Base-by-base conservation (phyloP, 176 grass and related monocot genomes). In the Aegilops sharonensis region DNA sequence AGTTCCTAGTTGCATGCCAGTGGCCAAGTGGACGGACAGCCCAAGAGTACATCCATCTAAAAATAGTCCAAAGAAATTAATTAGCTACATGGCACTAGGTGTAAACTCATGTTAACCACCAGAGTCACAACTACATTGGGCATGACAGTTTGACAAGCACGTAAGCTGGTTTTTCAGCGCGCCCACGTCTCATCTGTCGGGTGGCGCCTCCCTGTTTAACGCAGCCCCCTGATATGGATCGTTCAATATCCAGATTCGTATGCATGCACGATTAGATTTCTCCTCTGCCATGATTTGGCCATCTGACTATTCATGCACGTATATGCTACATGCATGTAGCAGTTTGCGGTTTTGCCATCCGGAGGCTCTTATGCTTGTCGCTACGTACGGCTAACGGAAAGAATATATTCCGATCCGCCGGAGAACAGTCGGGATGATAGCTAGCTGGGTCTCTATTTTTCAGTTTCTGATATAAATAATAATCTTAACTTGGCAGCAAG, bases 101-200 rank as follows among this genome's bases (percentile, higher is more conserved):
- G 24, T 81, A 37, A 87, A 80, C 78, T 81, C 77, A 73, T 87
- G 85, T 73, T 59, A 59, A 59, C 56, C 18, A 21, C 56, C 54
- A 21, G 2, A 21, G 18, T 63, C 17, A 45, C 17, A 64, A 4
- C 68, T 65, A 50, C 78, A 87, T 37, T 76, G 64, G 31, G 25
- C 39, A 78, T 86, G 88, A 90, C 88, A 86, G 77, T 52, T 86
- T 86, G 88, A 90, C 88, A 86, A 82, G 52, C 72, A 90, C 72
- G 59, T 77, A 77, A 81, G 83, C 78, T 77, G 36, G 10, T 50
- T 89, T 89, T 85, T 84, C 82, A 83, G 86, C 80, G 72, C 66
- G 80, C 36, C 50, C 48, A 85, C 82, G 77, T 89, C 88, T 5
- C 29, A 43, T 81, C 82, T 89, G 88, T 85, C 82, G 88, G 79